phyloP scores from a whole-genome alignment of 768 basidiomycete genomes.

The Trametes cinnabarina region DNA sequence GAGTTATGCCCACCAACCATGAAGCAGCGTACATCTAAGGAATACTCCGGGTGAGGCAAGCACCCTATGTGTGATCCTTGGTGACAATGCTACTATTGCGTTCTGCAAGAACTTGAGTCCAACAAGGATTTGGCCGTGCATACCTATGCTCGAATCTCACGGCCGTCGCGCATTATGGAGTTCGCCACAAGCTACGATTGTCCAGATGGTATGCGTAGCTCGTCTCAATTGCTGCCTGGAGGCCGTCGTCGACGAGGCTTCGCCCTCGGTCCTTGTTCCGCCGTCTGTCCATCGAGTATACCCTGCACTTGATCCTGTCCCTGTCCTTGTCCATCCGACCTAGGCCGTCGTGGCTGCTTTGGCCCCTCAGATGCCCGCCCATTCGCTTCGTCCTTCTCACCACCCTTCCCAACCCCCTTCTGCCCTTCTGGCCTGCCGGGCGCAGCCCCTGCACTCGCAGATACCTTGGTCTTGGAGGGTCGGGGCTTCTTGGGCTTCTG shows the following conservation, averaged over 20 bases:
- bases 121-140: no score
- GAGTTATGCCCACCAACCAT: no score
- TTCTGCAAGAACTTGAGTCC: no score
- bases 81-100: no score
- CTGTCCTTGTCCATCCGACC: not conserved
- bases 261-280: not conserved
- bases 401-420: no score
- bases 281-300: not conserved
- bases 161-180: no score
- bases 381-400: not conserved
- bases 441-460: not conserved
- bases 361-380: not conserved
- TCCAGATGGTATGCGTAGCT: no score
- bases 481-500: conserved; percentile 11
- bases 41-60: no score
- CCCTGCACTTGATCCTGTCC: not conserved
- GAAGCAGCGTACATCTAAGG: no score
- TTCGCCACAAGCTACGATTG: no score
- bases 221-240: not conserved
- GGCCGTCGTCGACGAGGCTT: conserved; percentile 10
- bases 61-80: no score
- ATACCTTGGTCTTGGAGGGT: conserved; percentile 1
- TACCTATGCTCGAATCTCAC: no score
- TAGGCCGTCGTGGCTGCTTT: not conserved
- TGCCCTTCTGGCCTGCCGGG: not conserved